Base-by-base conservation (phyloP, 345 rosid genomes). In the Bruguiera sexangula region DNA sequence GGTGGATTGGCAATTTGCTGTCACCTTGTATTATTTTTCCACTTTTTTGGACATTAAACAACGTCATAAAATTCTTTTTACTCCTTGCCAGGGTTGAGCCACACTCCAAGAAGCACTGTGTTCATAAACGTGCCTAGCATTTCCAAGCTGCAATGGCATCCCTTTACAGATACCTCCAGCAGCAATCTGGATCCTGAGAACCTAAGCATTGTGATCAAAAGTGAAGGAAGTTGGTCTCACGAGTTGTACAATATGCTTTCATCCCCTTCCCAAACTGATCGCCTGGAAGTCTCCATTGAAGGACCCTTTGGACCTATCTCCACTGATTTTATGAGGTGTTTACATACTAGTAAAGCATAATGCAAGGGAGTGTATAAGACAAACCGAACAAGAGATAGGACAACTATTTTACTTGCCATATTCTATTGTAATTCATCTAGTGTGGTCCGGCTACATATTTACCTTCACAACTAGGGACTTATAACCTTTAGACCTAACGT, bases 81-180 rank as follows among this genome's bases (percentile, higher is more conserved):
- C 59, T 55, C 59, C 8, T n/a, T 66, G 53, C 7, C 79, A 70
- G 79, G 63, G 18, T 31, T 72, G 66, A 72, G 50, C 57, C 63
- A 72, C 53, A 51, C 43, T 53, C 73, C 73, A 36, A 52, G 58
- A 60, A 72, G 80, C 68, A 58, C 24, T 2, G 29, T 67, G 51
- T 77, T 77, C 58, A 32, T 72, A 37, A 77, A 72, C 19, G 46
- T 72, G 67, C 71, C 80, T 22, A 15, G 30, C 55, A 77, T 77
- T 60, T 77, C 76, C 52, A 72, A 54, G 70, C 50, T 72, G 19
- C 80, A 77, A 64, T 77, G 73, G 76, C 76, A 77, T 68, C 76
- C 73, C n/a, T 77, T 72, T n/a, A 72, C 74, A 3, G 37, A 63
- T n/a, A 72, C 66, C 43, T 72, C 80, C 55, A 72, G 29, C 69